Conservation (phyloP, 352 stramenopile species). For the Phytopythium kandeliae region DNA sequence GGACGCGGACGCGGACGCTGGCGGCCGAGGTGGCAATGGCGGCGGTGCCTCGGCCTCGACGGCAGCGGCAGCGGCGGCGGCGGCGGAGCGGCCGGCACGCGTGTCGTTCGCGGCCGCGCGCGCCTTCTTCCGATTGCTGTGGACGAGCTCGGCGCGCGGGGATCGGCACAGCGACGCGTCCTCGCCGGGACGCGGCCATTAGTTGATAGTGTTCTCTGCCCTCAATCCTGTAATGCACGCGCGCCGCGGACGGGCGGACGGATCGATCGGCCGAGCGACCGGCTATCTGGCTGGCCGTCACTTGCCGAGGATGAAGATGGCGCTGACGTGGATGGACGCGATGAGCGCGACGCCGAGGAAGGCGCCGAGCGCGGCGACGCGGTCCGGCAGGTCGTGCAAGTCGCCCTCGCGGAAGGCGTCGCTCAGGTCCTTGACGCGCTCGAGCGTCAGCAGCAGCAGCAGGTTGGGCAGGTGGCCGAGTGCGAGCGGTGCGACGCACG, state of each 20-base stretch:
- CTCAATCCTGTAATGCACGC: background rate
- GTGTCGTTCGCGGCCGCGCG: constrained; percentile 61
- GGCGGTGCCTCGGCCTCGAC: background rate
- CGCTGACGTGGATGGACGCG: constrained; percentile 49
- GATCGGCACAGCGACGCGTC: constrained; percentile 3
- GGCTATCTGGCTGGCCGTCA: background rate
- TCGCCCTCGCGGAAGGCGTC: constrained; percentile 68
- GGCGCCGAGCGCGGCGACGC: constrained; percentile 38
- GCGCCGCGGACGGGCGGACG: no score
- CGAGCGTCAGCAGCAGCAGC: constrained; percentile 47
- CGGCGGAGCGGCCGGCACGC: constrained; percentile 10
- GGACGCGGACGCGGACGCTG: background rate
- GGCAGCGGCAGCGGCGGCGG: constrained; percentile 11
- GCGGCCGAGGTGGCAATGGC: no score
- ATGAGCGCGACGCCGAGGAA: constrained; percentile 41
- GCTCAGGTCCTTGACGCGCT: constrained; percentile 55
- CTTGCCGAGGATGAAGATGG: constrained; percentile 16
- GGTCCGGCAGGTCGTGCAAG: constrained; percentile 47
- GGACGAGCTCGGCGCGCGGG: constrained; percentile 25
- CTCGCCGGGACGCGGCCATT: background rate
- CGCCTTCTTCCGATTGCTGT: constrained; percentile 62
- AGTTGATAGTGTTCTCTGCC: background rate
- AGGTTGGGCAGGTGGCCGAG: constrained; percentile 68
- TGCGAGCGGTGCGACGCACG: constrained; percentile 39
- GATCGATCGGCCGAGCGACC: no score